Evolutionary conservation across 2,329 filamentous ascomycete species (phyloP).

Genomic region (Trichoderma koningiopsis): DNA sequence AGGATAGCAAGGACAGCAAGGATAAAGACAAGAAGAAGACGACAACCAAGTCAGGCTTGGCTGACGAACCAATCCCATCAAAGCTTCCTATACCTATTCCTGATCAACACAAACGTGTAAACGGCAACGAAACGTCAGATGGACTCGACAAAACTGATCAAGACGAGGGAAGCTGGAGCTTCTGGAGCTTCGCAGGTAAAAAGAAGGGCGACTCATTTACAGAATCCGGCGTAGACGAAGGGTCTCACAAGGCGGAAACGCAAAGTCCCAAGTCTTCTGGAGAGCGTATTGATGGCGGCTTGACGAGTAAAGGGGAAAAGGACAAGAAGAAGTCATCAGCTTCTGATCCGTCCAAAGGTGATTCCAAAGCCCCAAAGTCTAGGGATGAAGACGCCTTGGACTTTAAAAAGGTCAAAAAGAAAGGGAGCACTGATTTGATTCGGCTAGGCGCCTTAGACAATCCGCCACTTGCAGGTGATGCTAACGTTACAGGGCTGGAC

Average conservation of each 20-base stretch:
- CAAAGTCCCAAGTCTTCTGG: conserved; percentile 4
- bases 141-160: not conserved
- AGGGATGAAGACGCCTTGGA: conserved; percentile 34
- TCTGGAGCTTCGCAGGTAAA: conserved; percentile 33
- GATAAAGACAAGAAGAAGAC: conserved; percentile 27
- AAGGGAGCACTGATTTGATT: conserved; percentile 41
- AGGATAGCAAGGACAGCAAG: conserved; percentile 31
- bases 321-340: conserved; percentile 32
- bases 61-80: conserved; percentile 1
- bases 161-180: conserved; percentile 32
- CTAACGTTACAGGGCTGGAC: conserved; percentile 35
- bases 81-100: not conserved
- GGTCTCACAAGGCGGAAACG: not conserved
- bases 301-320: conserved; percentile 8
- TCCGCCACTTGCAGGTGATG: conserved; percentile 32
- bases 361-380: conserved; percentile 29
- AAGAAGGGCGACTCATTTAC: conserved; percentile 20
- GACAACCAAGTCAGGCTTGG: not conserved
- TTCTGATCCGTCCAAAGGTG: conserved; percentile 29
- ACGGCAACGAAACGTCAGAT: conserved; percentile 31
- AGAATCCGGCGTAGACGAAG: conserved; percentile 10
- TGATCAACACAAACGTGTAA: not conserved
- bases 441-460: conserved; percentile 39
- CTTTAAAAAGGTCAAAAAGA: conserved; percentile 42
- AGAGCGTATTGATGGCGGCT: not conserved